Base-by-base conservation (phyloP, 306 rosid species). In the Prunus davidiana region DNA sequence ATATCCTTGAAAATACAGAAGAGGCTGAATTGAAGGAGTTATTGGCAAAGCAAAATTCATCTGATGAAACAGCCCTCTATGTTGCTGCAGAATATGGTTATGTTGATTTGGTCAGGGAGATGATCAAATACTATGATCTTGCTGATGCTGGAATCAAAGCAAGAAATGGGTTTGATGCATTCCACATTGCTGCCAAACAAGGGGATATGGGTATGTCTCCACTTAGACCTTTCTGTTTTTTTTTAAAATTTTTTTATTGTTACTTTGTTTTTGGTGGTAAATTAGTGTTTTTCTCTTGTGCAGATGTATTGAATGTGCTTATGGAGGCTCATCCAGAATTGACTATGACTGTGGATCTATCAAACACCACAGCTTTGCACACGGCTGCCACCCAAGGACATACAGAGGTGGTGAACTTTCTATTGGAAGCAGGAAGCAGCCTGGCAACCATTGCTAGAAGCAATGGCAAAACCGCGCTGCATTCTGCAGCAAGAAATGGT, bases 161-260 rank as follows among this genome's bases (percentile, higher is more conserved):
- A 10, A 82, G 98, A 79, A 96, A 96, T 52, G 96, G 99, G 49
- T 87, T 92, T 75, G 99, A 96, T 80, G 99, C 97, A 58, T 89
- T 91, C 62, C 99, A 92, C 86, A 91, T 96, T 84, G 98, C 99
- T 72, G 92, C 98, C 70, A 96, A 96, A 84, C 99, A 92, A 80
- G 99, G 99, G 49, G 91, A 90, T 86, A 60, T 92, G 82, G 97
- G 99, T 92, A 76, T 56, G 52, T 73, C 2, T 52, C 58, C 18
- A n/a, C 63, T 64, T 16, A 61, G 25, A 9, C 45, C 76, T 8
- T 14, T 47, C n/a, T 8, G 1, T 20, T 19, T 69, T 15, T 19
- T 5, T 32, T 32, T 32, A 3, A 22, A 73, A 20, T 34, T 70
- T 34, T 70, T 34, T 34, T n/a, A 11, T n/a, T 74, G 68, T 80